Conservation (phyloP, 176 grass and related monocot genomes). For the Triticum urartu region DNA sequence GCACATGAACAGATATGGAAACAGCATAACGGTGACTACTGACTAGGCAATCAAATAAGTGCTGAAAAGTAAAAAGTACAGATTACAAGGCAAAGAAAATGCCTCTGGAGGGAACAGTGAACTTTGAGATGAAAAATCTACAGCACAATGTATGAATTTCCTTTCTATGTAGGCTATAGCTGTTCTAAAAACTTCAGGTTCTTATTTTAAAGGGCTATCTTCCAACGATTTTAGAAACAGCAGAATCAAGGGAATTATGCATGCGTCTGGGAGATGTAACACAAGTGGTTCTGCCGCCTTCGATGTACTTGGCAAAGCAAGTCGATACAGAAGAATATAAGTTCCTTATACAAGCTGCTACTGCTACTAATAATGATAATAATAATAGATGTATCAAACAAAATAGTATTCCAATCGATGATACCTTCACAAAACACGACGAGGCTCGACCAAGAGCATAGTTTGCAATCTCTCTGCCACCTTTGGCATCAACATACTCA, state of each 20-base stretch:
- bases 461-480: constrained; percentile 83
- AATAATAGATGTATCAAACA: neutral
- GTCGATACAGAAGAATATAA: neutral
- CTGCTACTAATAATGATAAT: constrained; percentile 6
- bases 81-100: constrained; percentile 18
- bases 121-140: neutral
- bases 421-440: constrained; percentile 76
- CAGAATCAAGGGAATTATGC: constrained; percentile 15
- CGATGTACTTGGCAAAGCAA: constrained; percentile 4
- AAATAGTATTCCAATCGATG: neutral
- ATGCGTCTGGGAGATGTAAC: neutral
- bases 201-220: neutral
- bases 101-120: neutral
- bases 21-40: neutral
- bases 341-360: neutral
- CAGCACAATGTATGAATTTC: neutral
- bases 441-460: constrained; percentile 74
- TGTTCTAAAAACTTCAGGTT: neutral
- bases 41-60: neutral
- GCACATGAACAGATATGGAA: neutral
- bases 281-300: neutral
- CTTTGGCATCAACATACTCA: constrained; percentile 76
- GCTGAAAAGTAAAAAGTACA: constrained; percentile 7
- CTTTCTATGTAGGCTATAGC: constrained; percentile 1
- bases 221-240: constrained; percentile 5